phyloP scores from a whole-genome alignment of 2,329 filamentous ascomycete species.

The Aspergillus melleus region DNA sequence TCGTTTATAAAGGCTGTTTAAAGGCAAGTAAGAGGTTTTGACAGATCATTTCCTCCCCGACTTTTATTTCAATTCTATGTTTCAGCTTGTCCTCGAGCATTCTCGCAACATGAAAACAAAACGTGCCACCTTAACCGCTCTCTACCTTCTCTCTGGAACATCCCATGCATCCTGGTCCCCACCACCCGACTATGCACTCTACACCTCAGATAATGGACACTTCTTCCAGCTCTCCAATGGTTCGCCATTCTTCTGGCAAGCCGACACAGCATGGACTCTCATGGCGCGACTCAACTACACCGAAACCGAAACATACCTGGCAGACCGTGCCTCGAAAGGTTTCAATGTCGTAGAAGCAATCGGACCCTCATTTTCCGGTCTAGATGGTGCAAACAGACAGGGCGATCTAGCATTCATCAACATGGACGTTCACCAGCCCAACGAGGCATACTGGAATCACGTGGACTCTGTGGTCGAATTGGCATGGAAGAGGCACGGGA shows the following conservation, averaged over 20 bases:
- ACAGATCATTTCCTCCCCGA: too few species aligned
- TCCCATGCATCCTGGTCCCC: not conserved
- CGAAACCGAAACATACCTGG: slow-evolving; percentile 4
- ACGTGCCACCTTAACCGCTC: too few species aligned
- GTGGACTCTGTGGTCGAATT: slow-evolving; percentile 2
- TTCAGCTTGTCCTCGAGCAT: too few species aligned
- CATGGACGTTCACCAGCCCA: not conserved
- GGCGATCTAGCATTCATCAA: slow-evolving; percentile 7
- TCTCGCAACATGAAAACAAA: too few species aligned
- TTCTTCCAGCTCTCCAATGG: slow-evolving; percentile 1
- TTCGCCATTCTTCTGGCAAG: slow-evolving; percentile 11
- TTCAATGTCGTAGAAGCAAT: slow-evolving; percentile 4
- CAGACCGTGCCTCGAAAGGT: slow-evolving; percentile 2
- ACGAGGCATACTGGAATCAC: slow-evolving; percentile 9
- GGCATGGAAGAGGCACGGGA: slow-evolving; percentile 6
- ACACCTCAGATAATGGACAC: slow-evolving; percentile 1
- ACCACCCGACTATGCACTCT: slow-evolving; percentile 1
- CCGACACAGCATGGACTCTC: slow-evolving; percentile 11
- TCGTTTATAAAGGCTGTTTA: too few species aligned
- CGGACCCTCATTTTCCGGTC: not conserved
- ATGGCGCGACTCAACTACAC: slow-evolving; percentile 5
- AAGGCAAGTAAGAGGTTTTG: too few species aligned
- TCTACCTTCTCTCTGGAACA: too few species aligned
- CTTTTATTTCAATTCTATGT: too few species aligned
- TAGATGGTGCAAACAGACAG: slow-evolving; percentile 4